Evolutionary conservation across 371 early-diverging fungal genomes (phyloP), one percentile per base, ranked within the genome.

Genomic region (Capniomyces stellatus): DNA sequence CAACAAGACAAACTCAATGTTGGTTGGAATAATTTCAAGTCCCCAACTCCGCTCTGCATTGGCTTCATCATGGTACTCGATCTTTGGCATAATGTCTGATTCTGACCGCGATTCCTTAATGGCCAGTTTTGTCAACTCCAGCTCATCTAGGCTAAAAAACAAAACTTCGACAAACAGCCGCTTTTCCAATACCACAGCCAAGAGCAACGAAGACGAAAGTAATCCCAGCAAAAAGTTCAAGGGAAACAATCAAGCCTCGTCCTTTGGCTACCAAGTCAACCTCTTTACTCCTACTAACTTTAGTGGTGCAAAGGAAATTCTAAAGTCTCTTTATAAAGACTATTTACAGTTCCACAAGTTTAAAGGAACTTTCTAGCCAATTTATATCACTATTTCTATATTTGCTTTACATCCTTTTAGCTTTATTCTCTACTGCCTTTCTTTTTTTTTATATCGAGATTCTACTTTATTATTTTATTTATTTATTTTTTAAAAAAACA

Each of bases 241-340:
- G n/a, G n/a, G n/a, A n/a, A n/a, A n/a, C n/a, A n/a, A n/a, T n/a
- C n/a, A n/a, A n/a, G n/a, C n/a, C n/a, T n/a, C n/a, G n/a, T n/a
- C n/a, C n/a, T n/a, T n/a, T n/a, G n/a, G n/a, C n/a, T n/a, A n/a
- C n/a, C n/a, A n/a, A n/a, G n/a, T n/a, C 55, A 27, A 44, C 23
- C 15, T 30, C 0, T 24, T 29, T 43, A 59, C 54, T 10, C 68
- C 68, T 18, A 54, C 43, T 2, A 54, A 51, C 31, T 55, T 58
- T 13, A 61, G 57, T 30, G 68, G 68, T 10, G 69, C 68, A 23
- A 31, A 51, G 3, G 68, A 67, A 29, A 55, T 67, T 10, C 62
- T 67, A 27, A 65, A 65, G 46, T 35, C 69, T 43, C 52, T 67
- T 27, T 54, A 67, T 55, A 59, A 67, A 55, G 60, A 54, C 48